Evolutionary conservation across 805 yeast genomes (phyloP), one percentile per base, ranked within the genome.

Genomic region (Yamadazyma ubonensis): DNA sequence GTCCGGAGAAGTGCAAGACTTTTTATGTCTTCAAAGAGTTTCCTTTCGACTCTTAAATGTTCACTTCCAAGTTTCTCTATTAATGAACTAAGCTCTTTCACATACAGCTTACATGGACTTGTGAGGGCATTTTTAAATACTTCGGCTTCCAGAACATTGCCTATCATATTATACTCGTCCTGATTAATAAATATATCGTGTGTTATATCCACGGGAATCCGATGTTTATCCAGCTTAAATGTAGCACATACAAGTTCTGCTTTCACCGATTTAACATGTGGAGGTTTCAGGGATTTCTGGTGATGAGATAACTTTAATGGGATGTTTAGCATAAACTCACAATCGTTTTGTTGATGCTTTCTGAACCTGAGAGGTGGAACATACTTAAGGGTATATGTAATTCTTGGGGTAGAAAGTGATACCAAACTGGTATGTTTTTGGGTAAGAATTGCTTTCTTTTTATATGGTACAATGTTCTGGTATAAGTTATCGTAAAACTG

Each of bases 121-220:
- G 64, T 53, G n/a, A 68, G 56, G 2, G 64, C 59, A 8, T 55
- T 45, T 38, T 62, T 65, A 33, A 69, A 66, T 29, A 57, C 53
- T 20, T 57, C 65, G 28, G 42, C 36, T 27, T 57, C 63, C 19
- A 51, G 50, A 16, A 50, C 49, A 5, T 52, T 51, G 32, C 59
- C 60, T 15, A 61, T 57, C 25, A 58, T 57, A 18, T 36, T 33
- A 10, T 41, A 27, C 21, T 60, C 61, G 16, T 59, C 58, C 31
- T 65, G 69, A 11, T 51, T 46, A 45, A 65, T 64, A 40, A 65
- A 63, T 61, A 66, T 58, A 18, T 65, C 71, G 39, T 63, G 70
- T 42, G 58, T 61, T 44, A 69, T 49, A 29, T 67, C 72, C 5
- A 69, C 52, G 2, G 75, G 75, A 11, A 69, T 61, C 6, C 48